phyloP scores from a whole-genome alignment of 1,284 basidiomycete genomes.

The Papiliotrema nemorosa region DNA sequence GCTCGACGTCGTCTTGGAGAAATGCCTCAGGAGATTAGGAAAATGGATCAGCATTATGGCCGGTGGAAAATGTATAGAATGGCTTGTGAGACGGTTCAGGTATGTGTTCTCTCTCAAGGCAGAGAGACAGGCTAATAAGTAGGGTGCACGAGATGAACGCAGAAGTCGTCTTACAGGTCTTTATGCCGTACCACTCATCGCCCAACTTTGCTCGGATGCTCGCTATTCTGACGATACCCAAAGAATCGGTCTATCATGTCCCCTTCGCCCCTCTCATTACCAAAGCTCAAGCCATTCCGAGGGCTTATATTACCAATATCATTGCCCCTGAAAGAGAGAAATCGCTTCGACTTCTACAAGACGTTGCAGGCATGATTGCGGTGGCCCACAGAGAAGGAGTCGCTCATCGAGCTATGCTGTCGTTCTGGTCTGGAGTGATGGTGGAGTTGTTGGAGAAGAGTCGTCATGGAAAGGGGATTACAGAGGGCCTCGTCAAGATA shows the following conservation, averaged over 20 bases:
- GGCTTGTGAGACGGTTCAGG: conserved; percentile 92
- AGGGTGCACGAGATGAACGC: conserved; percentile 95
- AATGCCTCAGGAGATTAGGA: conserved; percentile 69
- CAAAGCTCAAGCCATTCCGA: conserved; percentile 66
- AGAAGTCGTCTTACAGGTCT: conserved; percentile 70
- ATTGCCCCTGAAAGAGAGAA: conserved; percentile 56
- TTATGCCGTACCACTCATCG: conserved; percentile 92
- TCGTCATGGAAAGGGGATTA: conserved; percentile 25
- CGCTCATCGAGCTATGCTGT: conserved; percentile 69
- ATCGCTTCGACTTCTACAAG: conserved; percentile 58
- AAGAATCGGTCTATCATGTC: conserved; percentile 39
- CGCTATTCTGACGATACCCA: conserved; percentile 71
- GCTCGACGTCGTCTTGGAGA: conserved; percentile 52
- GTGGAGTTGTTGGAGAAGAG: conserved; percentile 70
- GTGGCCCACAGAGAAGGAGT: conserved; percentile 55
- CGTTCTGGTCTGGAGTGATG: conserved; percentile 77
- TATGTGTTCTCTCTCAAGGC: conserved; percentile 46
- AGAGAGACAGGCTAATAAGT: conserved; percentile 3
- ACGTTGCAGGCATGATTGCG: conserved; percentile 62
- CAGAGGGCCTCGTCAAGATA: conserved; percentile 44
- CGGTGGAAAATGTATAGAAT: conserved; percentile 85
- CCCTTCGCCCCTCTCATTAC: conserved; percentile 71
- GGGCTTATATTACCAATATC: conserved; percentile 68
- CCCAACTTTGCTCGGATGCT: conserved; percentile 93
- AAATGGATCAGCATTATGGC: conserved; percentile 77